Conservation (phyloP, 78 protist species). For the Dictyostelium intermedium region DNA sequence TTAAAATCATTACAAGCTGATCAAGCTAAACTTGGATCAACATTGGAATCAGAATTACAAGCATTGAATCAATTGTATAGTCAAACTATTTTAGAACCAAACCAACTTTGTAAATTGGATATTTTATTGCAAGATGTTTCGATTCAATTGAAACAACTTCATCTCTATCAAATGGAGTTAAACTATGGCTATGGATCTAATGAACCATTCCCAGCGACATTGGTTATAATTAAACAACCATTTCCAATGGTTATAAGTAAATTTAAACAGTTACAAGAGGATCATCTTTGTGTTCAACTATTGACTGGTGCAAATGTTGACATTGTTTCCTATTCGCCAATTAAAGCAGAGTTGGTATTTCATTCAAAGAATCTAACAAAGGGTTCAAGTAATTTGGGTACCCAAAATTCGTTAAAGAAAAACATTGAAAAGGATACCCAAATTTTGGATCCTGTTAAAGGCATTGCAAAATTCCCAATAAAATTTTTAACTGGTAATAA, state of each 20-base stretch:
- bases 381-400: background rate
- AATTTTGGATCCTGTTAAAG: constrained; percentile 27
- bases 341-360: constrained; percentile 52
- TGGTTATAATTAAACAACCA: constrained; percentile 81
- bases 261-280: constrained; percentile 65
- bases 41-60: constrained; percentile 27
- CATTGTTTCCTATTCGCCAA: constrained; percentile 39
- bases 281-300: constrained; percentile 70
- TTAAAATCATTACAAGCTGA: constrained; percentile 7
- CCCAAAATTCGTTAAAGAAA: constrained; percentile 16
- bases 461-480: constrained; percentile 66
- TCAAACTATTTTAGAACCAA: constrained; percentile 64
- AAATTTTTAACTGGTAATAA: constrained; percentile 76
- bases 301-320: constrained; percentile 62
- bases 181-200: background rate
- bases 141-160: constrained; percentile 61
- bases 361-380: constrained; percentile 15
- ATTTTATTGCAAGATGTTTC: constrained; percentile 42
- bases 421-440: constrained; percentile 79
- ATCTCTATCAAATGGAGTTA: constrained; percentile 42
- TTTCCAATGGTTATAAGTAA: constrained; percentile 74
- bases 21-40: background rate
- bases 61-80: constrained; percentile 66
- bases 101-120: constrained; percentile 69
- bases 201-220: constrained; percentile 17